Conservation (phyloP, 441 rosid species). For the Omphalea diandra region DNA sequence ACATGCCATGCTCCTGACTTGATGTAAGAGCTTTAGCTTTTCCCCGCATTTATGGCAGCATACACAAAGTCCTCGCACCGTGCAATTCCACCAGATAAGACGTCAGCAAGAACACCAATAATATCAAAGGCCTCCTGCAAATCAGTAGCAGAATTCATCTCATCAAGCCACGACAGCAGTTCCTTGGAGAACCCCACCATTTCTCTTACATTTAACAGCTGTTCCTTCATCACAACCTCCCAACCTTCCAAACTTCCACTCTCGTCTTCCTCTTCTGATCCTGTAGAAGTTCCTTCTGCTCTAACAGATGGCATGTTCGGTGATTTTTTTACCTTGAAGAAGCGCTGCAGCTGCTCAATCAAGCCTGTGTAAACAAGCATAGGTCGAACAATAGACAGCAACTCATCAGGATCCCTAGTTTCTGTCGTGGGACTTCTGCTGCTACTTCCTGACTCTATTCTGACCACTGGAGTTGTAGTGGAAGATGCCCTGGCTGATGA, state of each 20-base stretch:
- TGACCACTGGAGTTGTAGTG: constrained; percentile 30
- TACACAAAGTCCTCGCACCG: constrained; percentile 81
- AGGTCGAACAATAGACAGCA: constrained; percentile 66
- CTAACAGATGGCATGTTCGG: constrained; percentile 27
- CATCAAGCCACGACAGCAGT: constrained; percentile 85
- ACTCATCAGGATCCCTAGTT: constrained; percentile 47
- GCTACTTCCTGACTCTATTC: constrained; percentile 51
- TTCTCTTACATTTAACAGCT: constrained; percentile 70
- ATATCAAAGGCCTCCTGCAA: constrained; percentile 96
- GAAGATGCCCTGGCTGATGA: constrained; percentile 42
- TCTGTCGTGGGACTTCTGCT: constrained; percentile 41
- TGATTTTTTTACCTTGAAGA: constrained; percentile 70
- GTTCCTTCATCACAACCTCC: constrained; percentile 89
- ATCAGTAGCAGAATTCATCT: constrained; percentile 69
- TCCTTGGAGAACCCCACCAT: constrained; percentile 93
- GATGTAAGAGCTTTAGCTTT: constrained; percentile 35
- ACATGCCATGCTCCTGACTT: constrained; percentile 28
- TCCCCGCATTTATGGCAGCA: constrained; percentile 67
- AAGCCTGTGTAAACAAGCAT: constrained; percentile 97
- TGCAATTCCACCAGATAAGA: constrained; percentile 65
- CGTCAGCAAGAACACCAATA: constrained; percentile 76
- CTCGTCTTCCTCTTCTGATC: constrained; percentile 40
- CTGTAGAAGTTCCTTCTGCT: constrained; percentile 50
- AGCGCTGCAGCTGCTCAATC: constrained; percentile 93
- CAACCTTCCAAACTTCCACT: constrained; percentile 68